Evolutionary conservation across 2,329 filamentous ascomycete species (phyloP).

Genomic region (Cercospora citrullina): DNA sequence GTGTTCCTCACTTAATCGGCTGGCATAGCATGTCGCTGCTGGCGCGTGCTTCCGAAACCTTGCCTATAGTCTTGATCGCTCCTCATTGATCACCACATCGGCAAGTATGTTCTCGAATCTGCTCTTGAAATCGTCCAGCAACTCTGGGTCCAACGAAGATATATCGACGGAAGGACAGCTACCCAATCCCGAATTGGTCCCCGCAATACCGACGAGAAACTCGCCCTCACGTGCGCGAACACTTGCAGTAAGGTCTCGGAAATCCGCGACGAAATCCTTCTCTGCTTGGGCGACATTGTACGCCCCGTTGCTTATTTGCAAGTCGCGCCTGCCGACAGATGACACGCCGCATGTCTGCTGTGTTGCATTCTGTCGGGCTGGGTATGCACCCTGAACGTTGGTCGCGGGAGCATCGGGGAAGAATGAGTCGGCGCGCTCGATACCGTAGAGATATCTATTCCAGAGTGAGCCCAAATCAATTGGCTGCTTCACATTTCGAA

Average conservation of each 20-base stretch:
- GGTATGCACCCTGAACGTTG: conserved; percentile 44
- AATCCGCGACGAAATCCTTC: conserved; percentile 46
- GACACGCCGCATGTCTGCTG: conserved; percentile 50
- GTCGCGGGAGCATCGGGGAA: conserved; percentile 36
- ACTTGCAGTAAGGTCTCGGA: conserved; percentile 39
- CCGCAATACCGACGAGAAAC: conserved; percentile 47
- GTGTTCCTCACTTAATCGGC: neutral
- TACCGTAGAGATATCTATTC: conserved; percentile 37
- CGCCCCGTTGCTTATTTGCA: conserved; percentile 36
- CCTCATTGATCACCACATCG: conserved; percentile 20
- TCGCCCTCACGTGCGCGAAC: conserved; percentile 50
- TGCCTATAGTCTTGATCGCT: conserved; percentile 12
- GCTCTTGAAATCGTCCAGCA: conserved; percentile 33
- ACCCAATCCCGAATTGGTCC: conserved; percentile 41
- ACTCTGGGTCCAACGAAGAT: conserved; percentile 33
- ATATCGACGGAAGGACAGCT: conserved; percentile 42
- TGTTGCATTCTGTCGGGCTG: conserved; percentile 34
- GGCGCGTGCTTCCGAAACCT: neutral
- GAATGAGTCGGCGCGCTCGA: conserved; percentile 43
- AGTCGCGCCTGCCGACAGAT: conserved; percentile 43
- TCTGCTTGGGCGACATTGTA: conserved; percentile 30
- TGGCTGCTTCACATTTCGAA: no score
- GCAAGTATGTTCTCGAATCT: conserved; percentile 30
- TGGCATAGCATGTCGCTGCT: neutral
- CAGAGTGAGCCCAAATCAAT: no score